Evolutionary conservation across 192 early-diverging fungal species (phyloP), one percentile per base, ranked within the genome.

Genomic region (Backusella tarrabulga): DNA sequence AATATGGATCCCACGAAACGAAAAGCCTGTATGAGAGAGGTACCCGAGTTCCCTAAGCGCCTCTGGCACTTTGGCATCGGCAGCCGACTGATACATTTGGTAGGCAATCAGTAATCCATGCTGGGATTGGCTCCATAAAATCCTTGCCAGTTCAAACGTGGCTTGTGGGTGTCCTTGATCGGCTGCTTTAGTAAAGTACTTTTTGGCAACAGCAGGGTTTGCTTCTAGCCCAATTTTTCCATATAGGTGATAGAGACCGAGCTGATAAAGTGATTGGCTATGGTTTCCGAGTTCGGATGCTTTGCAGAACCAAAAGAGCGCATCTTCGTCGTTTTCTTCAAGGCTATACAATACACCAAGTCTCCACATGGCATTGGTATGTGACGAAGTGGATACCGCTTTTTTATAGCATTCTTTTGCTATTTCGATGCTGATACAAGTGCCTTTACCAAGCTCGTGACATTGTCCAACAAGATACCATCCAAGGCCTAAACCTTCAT

Each of bases 371-470:
- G 77, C 77, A n/a, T 72, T 73, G 6, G 32, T 42, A 74, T 73
- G 34, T 29, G 34, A 44, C 3, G 72, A 54, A 17, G 38, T 60
- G 42, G 63, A n/a, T 7, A 35, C 56, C 0, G 80, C 76, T 3
- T 34, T 44, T 42, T 69, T 36, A 34, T 81, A 81, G n/a, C 42
- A 74, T 15, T 71, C 35, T 67, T 41, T 81, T 26, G 81, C 81
- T 32, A 74, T 56, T 9, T 11, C 21, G 3, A 72, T 6, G 71
- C 79, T 46, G 4, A 46, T n/a, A 5, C 40, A 67, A 1, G 76
- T 75, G 0, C 77, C 77, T 74, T 52, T 34, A 32, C 81, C 81
- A 7, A 72, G 46, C 52, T 83, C 81, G 46, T 83, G 73, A 63
- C 81, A 83, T 70, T 74, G 68, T 11, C 74, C 81, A 9, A 76